These are phyloP conservation scores for Flueggea neowawraea DNA, from an alignment of 441 rosid species.

Conservation along the genomic window DNA sequence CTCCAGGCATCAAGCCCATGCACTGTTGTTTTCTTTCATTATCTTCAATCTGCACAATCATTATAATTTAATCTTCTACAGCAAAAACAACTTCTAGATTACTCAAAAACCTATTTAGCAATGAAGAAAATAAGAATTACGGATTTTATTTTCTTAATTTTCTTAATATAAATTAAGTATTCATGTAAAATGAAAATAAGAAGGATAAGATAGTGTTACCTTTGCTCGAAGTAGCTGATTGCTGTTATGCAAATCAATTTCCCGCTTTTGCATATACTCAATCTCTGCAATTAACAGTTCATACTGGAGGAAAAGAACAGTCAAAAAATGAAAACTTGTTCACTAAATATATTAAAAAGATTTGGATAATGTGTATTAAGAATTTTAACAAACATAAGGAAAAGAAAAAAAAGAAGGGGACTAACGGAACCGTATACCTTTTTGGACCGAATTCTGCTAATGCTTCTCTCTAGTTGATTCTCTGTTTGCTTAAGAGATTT, in stretches of 20 bases:
- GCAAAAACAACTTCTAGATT: too few species aligned
- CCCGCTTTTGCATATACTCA: conserved; percentile 80
- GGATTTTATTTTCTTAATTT: too few species aligned
- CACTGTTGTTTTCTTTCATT: conserved; percentile 65
- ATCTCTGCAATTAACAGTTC: conserved; percentile 67
- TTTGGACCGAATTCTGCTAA: conserved; percentile 82
- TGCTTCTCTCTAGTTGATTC: conserved; percentile 73
- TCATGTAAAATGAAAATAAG: too few species aligned
- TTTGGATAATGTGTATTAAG: background rate
- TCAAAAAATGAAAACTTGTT: background rate
- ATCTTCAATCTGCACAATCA: conserved; percentile 65
- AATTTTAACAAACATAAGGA: background rate
- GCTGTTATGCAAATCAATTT: conserved; percentile 61
- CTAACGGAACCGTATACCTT: conserved; percentile 39
- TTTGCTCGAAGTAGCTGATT: conserved; percentile 76
- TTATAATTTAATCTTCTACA: background rate
- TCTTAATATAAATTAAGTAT: too few species aligned
- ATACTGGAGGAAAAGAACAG: conserved; percentile 34
- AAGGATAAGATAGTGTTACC: conserved; percentile 24
- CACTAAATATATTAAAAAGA: background rate
- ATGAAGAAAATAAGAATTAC: too few species aligned
- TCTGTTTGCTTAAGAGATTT: conserved; percentile 76
- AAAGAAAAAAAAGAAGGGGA: background rate
- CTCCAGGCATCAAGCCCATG: conserved; percentile 83
- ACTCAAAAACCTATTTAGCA: too few species aligned